These are phyloP conservation scores for Zoysia japonica DNA, from an alignment of 176 grass and related monocot genomes.

Conservation along the genomic window DNA sequence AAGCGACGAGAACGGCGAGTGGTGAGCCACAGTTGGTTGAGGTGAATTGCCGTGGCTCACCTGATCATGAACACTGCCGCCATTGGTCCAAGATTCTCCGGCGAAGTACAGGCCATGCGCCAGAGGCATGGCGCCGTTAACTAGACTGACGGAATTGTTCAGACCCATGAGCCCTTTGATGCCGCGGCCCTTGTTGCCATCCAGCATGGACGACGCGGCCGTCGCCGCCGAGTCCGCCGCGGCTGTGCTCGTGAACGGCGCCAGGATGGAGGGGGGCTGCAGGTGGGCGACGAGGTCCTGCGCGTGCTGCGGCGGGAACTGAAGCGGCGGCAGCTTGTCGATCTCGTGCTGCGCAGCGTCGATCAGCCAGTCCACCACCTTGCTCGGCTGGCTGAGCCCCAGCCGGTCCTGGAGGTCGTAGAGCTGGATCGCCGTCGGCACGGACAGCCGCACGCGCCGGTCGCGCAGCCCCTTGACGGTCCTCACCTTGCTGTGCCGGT, in stretches of 20 bases:
- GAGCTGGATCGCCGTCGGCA: constrained; percentile 90
- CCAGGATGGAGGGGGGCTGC: constrained; percentile 25
- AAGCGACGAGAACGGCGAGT: constrained; percentile 53
- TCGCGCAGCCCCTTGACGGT: constrained; percentile 85
- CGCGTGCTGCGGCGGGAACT: constrained; percentile 55
- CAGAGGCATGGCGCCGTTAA: constrained; percentile 44
- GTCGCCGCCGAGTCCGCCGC: neutral
- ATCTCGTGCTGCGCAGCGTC: constrained; percentile 86
- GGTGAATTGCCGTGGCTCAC: constrained; percentile 27
- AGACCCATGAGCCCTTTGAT: constrained; percentile 53
- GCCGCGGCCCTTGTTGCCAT: constrained; percentile 17
- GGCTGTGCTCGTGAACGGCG: constrained; percentile 16
- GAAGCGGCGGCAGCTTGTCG: constrained; percentile 89
- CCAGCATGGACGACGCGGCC: constrained; percentile 9
- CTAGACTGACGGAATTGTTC: constrained; percentile 34
- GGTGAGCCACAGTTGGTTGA: constrained; percentile 13
- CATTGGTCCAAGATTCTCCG: constrained; percentile 32
- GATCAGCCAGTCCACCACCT: constrained; percentile 95
- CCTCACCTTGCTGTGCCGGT: constrained; percentile 92
- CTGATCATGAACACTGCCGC: constrained; percentile 35
- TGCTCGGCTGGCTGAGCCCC: constrained; percentile 92
- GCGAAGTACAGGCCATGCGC: constrained; percentile 48
- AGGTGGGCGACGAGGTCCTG: constrained; percentile 52
- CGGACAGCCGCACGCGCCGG: constrained; percentile 83
- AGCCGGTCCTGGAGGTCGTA: constrained; percentile 97